Evolutionary conservation across 768 basidiomycete genomes (phyloP), one percentile per base, ranked within the genome.

Genomic region (Termitomyces sp.): DNA sequence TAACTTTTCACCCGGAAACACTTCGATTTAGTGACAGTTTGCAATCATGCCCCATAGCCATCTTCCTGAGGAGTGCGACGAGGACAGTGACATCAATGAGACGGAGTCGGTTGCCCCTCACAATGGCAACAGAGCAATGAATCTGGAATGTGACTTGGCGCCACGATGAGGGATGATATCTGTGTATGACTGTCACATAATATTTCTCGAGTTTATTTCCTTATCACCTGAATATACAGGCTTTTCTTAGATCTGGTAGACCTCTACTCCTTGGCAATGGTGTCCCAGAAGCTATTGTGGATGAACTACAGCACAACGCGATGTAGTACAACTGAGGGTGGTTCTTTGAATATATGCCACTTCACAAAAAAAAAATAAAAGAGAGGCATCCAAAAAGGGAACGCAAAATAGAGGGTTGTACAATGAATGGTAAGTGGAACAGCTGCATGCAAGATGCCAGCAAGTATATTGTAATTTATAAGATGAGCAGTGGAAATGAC

Each of bases 181-280:
- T 66, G 73, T 59, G 89, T 85, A 58, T 54, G 68, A 57, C 7
- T 3, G 17, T 48, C 33, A 23, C 17, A 9, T 42, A 37, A 14
- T 11, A 46, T 33, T 42, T 19, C 21, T 57, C 41, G 9, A 33
- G 31, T 54, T 45, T 37, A 21, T 31, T 17, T 6, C 43, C 44
- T 47, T 42, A 28, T 41, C 48, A 57, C 56, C 10, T 41, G 42
- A 3, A 48, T 23, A 30, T 46, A 15, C 58, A 91, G 86, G 74
- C 79, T 14, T 89, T 91, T 64, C 63, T 91, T 41, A 77, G 75
- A 60, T 82, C 84, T 0, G 84, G 80, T 17, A 75, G 86, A n/a
- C 85, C 87, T 21, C 71, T 91, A 42, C 76, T 91, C 3, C 76
- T 91, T 5, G 79, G 83, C 12, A 79, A 73, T 62, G 89, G 87